Evolutionary conservation across 2,329 filamentous ascomycete genomes (phyloP).

Genomic region (Ophiocordyceps unilateralis): DNA sequence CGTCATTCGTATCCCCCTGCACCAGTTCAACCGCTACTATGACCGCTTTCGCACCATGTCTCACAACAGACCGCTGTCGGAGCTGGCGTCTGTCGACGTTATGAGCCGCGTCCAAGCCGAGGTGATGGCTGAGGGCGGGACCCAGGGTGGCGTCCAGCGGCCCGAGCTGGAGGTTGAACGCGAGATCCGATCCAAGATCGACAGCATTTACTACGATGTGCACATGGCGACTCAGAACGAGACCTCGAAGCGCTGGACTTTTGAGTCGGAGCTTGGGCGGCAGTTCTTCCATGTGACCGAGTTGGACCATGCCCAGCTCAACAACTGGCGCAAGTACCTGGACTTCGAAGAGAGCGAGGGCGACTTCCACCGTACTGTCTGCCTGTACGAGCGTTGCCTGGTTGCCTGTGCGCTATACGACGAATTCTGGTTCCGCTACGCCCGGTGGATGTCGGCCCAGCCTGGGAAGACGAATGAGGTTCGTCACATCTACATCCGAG

Average conservation of each 20-base stretch:
- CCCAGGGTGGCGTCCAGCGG: constrained; percentile 34
- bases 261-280: constrained; percentile 84
- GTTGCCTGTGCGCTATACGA: constrained; percentile 91
- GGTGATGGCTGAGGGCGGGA: constrained; percentile 45
- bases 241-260: constrained; percentile 85
- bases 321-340: constrained; percentile 90
- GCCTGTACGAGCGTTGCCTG: constrained; percentile 85
- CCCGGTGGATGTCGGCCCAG: constrained; percentile 78
- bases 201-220: constrained; percentile 62
- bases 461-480: constrained; percentile 73
- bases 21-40: constrained; percentile 90
- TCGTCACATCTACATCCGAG: constrained; percentile 79
- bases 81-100: constrained; percentile 53
- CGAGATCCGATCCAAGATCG: constrained; percentile 64
- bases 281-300: constrained; percentile 96
- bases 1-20: constrained; percentile 79
- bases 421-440: constrained; percentile 96
- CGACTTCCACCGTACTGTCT: constrained; percentile 55
- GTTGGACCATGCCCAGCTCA: constrained; percentile 67
- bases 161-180: constrained; percentile 67
- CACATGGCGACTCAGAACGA: constrained; percentile 73
- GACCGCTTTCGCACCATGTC: constrained; percentile 72
- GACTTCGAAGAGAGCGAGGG: constrained; percentile 87
- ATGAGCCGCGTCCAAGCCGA: constrained; percentile 55
- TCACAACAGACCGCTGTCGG: constrained; percentile 51